These are phyloP conservation scores for Phytophthora meadii DNA, from an alignment of 352 stramenopile species.

Conservation along the genomic window DNA sequence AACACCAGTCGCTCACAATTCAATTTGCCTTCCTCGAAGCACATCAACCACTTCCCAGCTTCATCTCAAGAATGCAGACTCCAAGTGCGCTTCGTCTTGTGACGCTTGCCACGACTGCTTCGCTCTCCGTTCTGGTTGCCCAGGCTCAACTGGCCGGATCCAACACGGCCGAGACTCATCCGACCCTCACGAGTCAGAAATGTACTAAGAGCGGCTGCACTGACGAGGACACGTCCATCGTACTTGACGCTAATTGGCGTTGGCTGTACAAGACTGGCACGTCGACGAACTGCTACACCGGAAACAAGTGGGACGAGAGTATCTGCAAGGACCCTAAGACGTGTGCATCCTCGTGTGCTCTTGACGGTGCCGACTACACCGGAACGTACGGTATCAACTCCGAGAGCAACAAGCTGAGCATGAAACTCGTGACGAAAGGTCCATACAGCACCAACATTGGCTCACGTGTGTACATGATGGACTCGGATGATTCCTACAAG, in stretches of 20 bases:
- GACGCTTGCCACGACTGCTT: conserved; percentile 11
- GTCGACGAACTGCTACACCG: conserved; percentile 64
- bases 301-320: conserved; percentile 47
- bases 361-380: conserved; percentile 63
- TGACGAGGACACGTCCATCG: conserved; percentile 53
- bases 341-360: conserved; percentile 50
- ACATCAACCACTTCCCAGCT: background rate
- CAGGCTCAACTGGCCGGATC: conserved; percentile 2
- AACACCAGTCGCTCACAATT: conserved; percentile 21
- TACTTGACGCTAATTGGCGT: conserved; percentile 71
- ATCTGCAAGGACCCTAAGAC: conserved; percentile 55
- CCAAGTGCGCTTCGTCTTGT: conserved; percentile 27
- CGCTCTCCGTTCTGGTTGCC: background rate
- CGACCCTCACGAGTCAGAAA: conserved; percentile 39
- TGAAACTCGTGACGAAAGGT: conserved; percentile 60
- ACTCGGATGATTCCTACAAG: conserved; percentile 48
- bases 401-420: conserved; percentile 30
- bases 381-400: conserved; percentile 58
- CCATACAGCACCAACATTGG: conserved; percentile 62
- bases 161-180: conserved; percentile 52
- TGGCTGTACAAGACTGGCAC: conserved; percentile 59
- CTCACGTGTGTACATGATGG: conserved; percentile 63
- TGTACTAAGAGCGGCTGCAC: conserved; percentile 39
- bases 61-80: conserved; percentile 26
- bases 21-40: conserved; percentile 24